Base-by-base conservation (phyloP, 2,329 filamentous ascomycete genomes). In the Colletotrichum spinosum region DNA sequence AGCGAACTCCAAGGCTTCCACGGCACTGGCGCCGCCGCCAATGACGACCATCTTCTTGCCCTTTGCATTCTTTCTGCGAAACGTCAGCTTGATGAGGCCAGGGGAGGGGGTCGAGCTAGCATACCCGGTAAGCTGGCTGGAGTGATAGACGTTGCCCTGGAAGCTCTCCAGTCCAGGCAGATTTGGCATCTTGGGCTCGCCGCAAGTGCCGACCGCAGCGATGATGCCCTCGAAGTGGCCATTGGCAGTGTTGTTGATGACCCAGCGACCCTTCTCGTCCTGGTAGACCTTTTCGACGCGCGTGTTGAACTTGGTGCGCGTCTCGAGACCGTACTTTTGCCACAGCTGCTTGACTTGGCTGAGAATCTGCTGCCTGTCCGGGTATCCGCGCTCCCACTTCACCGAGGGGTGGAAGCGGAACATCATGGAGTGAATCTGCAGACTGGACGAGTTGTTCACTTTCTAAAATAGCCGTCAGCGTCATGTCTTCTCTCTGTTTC, bases 361-460 rank as follows among this genome's bases (percentile, higher is more conserved):
- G 48, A 94, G 82, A 65, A 97, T 96, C 76, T 94, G 88, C 68
- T 90, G 80, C 54, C 92, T 89, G 67, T 90, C 85, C 0, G 93
- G 93, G 72, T 97, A 97, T n/a, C 92, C 92, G 37, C 83, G 81
- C 39, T 86, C 81, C 88, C 92, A 97, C 67, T 86, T 83, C 1
- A 97, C 87, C 0, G 90, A 91, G 0, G 93, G 93, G 70, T 95
- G 92, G 75, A 97, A 97, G 25, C 93, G 87, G 76, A 95, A 97
- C 92, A 96, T 96, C 63, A 94, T 76, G 17, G 89, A 92, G 75
- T 97, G 92, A 25, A 97, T 94, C 72, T 96, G 92, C 1, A 97
- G 84, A 13, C 91, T 88, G 0, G 92, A 94, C 0, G 92, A 94
- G 55, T 91, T 92, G 79, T 96, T 95, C 45, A 96, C 92, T 76